phyloP scores from a whole-genome alignment of 2,329 filamentous ascomycete species.

The Colletotrichum sp. region DNA sequence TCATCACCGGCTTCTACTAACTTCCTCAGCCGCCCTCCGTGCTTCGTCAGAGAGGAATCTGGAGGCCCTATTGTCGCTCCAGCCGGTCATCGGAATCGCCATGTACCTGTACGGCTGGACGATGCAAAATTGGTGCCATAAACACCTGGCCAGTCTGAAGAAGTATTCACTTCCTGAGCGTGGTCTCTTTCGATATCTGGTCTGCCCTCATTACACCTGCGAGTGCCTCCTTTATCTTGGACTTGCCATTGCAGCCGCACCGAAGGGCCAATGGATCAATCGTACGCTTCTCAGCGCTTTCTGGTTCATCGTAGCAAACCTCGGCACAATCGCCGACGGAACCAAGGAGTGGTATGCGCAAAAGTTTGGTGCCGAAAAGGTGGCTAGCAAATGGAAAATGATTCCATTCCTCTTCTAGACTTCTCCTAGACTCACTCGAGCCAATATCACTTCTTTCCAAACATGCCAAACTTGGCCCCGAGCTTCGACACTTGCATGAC shows the following conservation, averaged over 20 bases:
- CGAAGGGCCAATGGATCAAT: slow-evolving; percentile 70
- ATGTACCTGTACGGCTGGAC: slow-evolving; percentile 74
- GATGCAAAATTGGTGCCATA: slow-evolving; percentile 78
- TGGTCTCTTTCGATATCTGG: slow-evolving; percentile 72
- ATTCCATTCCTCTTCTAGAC: slow-evolving; percentile 70
- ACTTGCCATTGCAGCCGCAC: slow-evolving; percentile 77
- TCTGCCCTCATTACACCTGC: slow-evolving; percentile 91
- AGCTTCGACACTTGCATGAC: slow-evolving; percentile 82
- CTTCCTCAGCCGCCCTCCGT: background rate
- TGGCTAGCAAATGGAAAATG: slow-evolving; percentile 75
- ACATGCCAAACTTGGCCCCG: slow-evolving; percentile 68
- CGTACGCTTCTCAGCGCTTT: slow-evolving; percentile 73
- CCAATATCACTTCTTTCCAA: slow-evolving; percentile 41
- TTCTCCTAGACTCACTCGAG: slow-evolving; percentile 53
- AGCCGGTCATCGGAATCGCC: slow-evolving; percentile 60
- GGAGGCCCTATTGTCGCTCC: background rate
- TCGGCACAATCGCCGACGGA: slow-evolving; percentile 80
- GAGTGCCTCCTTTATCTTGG: slow-evolving; percentile 85
- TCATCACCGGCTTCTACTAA: background rate
- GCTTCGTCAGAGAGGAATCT: background rate
- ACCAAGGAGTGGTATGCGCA: slow-evolving; percentile 80
- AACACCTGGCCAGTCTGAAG: slow-evolving; percentile 70
- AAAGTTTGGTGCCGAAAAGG: slow-evolving; percentile 73
- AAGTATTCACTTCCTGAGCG: slow-evolving; percentile 84
- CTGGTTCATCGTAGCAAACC: slow-evolving; percentile 77